phyloP scores from a whole-genome alignment of 768 basidiomycete genomes.

The Tylopilus sp. region DNA sequence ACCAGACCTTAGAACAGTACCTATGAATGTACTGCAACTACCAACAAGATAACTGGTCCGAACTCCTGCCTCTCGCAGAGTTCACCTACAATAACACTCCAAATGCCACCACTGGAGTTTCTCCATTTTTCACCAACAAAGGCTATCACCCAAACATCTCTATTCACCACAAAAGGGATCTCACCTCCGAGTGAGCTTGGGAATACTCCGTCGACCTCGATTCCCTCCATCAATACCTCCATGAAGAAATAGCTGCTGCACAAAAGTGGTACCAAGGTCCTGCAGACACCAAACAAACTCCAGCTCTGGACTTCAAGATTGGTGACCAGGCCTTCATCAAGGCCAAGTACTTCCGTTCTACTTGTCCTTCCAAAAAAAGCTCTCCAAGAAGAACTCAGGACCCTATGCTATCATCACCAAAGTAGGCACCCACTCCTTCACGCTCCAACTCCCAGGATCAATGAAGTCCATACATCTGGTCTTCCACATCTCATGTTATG shows the following conservation, averaged over 20 bases:
- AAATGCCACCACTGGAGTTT: not conserved
- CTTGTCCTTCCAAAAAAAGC: not conserved
- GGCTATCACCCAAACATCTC: no score
- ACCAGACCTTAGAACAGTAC: not conserved
- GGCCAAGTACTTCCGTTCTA: not conserved
- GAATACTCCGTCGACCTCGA: not conserved
- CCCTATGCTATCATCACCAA: not conserved
- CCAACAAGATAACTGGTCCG: not conserved
- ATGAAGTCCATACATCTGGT: not conserved
- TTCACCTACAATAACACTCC: not conserved
- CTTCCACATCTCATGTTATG: not conserved
- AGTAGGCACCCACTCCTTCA: no score
- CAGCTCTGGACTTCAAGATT: not conserved
- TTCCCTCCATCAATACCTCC: not conserved
- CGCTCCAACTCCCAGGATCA: no score
- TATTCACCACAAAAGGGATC: not conserved
- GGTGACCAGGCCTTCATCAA: no score
- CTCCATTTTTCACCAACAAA: not conserved
- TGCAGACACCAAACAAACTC: not conserved
- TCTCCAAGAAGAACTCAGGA: not conserved
- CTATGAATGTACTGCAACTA: not conserved
- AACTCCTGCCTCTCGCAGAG: not conserved
- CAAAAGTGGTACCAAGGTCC: no score
- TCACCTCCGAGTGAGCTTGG: not conserved
- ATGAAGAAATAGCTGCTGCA: no score